Conservation (phyloP, 345 rosid genomes). For the Viola odorata region DNA sequence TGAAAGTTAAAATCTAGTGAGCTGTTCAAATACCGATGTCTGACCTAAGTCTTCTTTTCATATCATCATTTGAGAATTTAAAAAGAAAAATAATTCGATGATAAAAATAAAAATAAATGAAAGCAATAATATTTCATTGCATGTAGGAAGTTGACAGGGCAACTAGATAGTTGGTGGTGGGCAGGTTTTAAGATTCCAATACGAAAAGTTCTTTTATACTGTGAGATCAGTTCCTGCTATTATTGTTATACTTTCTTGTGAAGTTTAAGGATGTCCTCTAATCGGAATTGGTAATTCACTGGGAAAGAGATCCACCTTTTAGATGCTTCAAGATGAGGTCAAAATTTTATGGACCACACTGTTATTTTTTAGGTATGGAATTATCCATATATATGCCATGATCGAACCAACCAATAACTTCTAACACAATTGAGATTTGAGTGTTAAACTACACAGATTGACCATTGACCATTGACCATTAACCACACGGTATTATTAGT, state of each 20-base stretch:
- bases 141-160: slow-evolving; percentile 38
- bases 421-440: too few relatives aligned
- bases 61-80: not conserved
- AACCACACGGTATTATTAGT: too few relatives aligned
- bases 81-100: not conserved
- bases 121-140: slow-evolving; percentile 31
- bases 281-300: too few relatives aligned
- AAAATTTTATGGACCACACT: not conserved
- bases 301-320: too few relatives aligned
- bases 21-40: slow-evolving; percentile 16
- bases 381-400: too few relatives aligned
- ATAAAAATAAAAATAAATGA: slow-evolving; percentile 21
- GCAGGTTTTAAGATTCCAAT: slow-evolving; percentile 13
- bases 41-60: slow-evolving; percentile 13
- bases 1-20: slow-evolving; percentile 9
- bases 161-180: slow-evolving; percentile 42
- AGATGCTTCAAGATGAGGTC: slow-evolving; percentile 8
- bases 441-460: too few relatives aligned
- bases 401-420: too few relatives aligned
- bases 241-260: not conserved
- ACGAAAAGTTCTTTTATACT: not conserved
- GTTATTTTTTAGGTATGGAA: not conserved
- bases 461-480: too few relatives aligned
- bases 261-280: too few relatives aligned
- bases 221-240: not conserved